These are phyloP conservation scores for Leccinellum luteum DNA, from an alignment of 768 basidiomycete species.

Conservation along the genomic window DNA sequence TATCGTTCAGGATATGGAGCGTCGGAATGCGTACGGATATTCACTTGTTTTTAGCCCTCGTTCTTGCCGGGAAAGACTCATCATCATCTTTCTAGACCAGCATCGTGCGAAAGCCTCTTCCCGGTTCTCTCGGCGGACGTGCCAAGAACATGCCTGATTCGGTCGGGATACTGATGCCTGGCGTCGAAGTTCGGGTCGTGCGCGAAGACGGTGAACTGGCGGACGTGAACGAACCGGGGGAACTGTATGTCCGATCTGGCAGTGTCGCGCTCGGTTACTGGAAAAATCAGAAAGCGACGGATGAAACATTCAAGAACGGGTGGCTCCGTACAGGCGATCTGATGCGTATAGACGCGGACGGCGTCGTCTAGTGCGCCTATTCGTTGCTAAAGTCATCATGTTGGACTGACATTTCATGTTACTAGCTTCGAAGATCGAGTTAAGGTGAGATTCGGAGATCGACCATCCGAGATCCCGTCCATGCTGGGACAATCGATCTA, in stretches of 20 bases:
- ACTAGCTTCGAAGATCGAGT: constrained; percentile 68
- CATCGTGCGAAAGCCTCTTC: constrained; percentile 41
- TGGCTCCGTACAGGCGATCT: constrained; percentile 78
- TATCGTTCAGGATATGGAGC: constrained; percentile 59
- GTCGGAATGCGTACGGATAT: constrained; percentile 58
- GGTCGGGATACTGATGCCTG: constrained; percentile 59
- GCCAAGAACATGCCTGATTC: constrained; percentile 40
- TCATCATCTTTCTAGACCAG: constrained; percentile 43
- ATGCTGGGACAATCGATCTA: neutral
- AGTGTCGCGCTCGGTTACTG: constrained; percentile 69
- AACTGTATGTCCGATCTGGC: constrained; percentile 55
- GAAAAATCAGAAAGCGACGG: constrained; percentile 65
- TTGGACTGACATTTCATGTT: neutral
- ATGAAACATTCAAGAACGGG: constrained; percentile 63
- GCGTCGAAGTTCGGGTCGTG: constrained; percentile 59
- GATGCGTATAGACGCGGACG: constrained; percentile 58
- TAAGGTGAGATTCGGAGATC: constrained; percentile 46
- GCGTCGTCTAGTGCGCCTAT: constrained; percentile 59
- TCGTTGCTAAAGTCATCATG: neutral
- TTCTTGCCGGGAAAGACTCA: neutral
- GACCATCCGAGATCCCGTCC: too few species aligned
- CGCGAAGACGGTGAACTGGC: constrained; percentile 59
- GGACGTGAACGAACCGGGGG: constrained; percentile 56
- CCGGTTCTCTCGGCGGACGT: constrained; percentile 46
- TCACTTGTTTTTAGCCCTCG: neutral